Evolutionary conservation across 2,329 filamentous ascomycete species (phyloP).

Genomic region (Cladosporium phlei): DNA sequence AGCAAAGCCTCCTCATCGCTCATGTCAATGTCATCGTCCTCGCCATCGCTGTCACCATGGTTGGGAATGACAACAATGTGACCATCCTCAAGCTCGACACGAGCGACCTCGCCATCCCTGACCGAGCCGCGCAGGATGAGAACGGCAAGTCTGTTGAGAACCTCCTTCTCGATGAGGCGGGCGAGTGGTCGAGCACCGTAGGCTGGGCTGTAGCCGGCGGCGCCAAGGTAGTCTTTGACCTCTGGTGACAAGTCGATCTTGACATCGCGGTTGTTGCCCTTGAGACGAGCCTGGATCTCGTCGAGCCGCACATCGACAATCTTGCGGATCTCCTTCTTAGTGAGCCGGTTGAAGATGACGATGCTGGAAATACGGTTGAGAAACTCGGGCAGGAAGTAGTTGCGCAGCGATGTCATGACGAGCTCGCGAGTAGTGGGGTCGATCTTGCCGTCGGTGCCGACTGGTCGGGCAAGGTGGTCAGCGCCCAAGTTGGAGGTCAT

Average conservation of each 20-base stretch:
- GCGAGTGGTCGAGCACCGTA: constrained; percentile 88
- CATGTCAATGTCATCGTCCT: constrained; percentile 55
- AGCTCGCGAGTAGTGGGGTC: constrained; percentile 80
- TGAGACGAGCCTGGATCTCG: constrained; percentile 90
- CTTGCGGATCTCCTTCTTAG: constrained; percentile 80
- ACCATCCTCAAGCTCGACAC: constrained; percentile 72
- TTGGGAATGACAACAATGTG: constrained; percentile 80
- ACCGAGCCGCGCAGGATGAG: constrained; percentile 82
- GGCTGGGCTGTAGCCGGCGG: constrained; percentile 86
- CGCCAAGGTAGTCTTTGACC: constrained; percentile 89
- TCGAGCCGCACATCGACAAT: constrained; percentile 86
- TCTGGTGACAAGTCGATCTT: constrained; percentile 74
- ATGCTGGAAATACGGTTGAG: constrained; percentile 94
- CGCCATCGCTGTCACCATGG: constrained; percentile 60
- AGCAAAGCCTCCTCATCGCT: constrained; percentile 72
- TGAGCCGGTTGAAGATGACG: constrained; percentile 98
- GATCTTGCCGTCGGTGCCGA: constrained; percentile 74
- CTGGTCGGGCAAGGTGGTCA: constrained; percentile 80
- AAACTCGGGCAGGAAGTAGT: constrained; percentile 98
- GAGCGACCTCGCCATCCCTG: constrained; percentile 76
- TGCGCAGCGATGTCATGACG: constrained; percentile 83
- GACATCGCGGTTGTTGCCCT: constrained; percentile 78
- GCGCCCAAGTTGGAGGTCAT: constrained; percentile 98
- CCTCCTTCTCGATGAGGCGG: constrained; percentile 92
- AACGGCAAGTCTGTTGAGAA: constrained; percentile 87